Base-by-base conservation (phyloP, 106 monocot species). In the Vanilla planifolia region DNA sequence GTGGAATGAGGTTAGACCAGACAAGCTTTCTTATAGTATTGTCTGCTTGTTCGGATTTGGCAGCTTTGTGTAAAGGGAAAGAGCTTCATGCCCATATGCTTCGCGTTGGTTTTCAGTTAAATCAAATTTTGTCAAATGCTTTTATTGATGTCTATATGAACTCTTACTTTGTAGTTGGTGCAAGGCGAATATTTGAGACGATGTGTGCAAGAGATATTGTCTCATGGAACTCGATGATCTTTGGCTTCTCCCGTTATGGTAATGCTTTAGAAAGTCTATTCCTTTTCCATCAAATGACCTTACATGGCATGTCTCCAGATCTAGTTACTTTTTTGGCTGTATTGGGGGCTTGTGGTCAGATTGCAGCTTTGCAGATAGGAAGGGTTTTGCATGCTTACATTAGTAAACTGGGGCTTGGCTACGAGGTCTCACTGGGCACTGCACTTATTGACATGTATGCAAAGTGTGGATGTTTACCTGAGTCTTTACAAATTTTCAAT, bases 371-470 rank as follows among this genome's bases (percentile, higher is more conserved):
- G 62, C 69, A 73, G 21, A 52, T 73, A 60, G 82, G 82, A 25
- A 69, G 32, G 57, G 66, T 47, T 27, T 35, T 77, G 25, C 82
- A 82, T 69, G 68, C 64, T 37, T 62, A 39, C 62, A 13, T 70
- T 4, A 34, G 15, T 39, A 65, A 24, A 40, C 51, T 43, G 30
- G 77, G 77, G 4, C 19, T 67, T 46, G 73, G 61, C 59, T 51
- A 33, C 20, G 35, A 19, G 10, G 16, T 75, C 13, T 42, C 22
- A 35, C 30, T 76, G 32, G 72, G 71, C 9, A 81, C 80, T 60
- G 61, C 75, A 51, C 75, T 81, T 14, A 45, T 81, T 42, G 68
- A 81, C 44, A 76, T 81, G 75, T 76, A 81, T 55, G 67, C 80
- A 34, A 81, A 81, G 59, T 81, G 80, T 19, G 80, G 80, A 35